Base-by-base conservation (phyloP, 441 rosid species). In the Jatropha multifida region DNA sequence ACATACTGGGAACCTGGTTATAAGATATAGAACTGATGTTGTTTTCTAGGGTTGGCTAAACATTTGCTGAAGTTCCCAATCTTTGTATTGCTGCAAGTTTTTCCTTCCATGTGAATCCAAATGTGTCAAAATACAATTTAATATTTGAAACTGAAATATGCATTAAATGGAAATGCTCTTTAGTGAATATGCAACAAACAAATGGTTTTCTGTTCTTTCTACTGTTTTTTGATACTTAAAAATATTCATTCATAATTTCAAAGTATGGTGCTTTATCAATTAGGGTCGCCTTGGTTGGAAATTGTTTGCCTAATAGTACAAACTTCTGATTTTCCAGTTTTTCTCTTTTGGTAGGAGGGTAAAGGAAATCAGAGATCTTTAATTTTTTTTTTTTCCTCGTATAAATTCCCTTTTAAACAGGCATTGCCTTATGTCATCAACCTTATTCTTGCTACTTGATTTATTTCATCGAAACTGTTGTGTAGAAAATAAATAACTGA, bases 1-100 rank as follows among this genome's bases (percentile, higher is more conserved):
- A 58, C 64, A 62, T 55, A 0, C 48, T 17, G 44, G 65, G 48
- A 66, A 69, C 69, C 78, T 55, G 44, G 5, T 42, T 37, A 63
- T 64, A 10, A 38, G 38, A 20, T 67, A 55, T 9, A 49, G 7
- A 37, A 40, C 20, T 54, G 48, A 64, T n/a, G 51, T 41, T 23
- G 18, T 69, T 32, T 10, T 63, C 55, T 68, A 3, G 60, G 7
- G 8, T 64, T 77, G 13, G 18, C 69, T 20, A 46, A 46, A 44
- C 13, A 32, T 68, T 58, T 20, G 48, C 61, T 2, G 41, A 26
- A 13, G 27, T 40, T 15, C 17, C 64, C 18, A 67, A 13, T 23
- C 55, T 52, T 12, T 58, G 27, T 32, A 17, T 7, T 51, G 54
- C 27, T 0, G 42, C 41, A 18, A 64, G 27, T 42, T 59, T 26